Evolutionary conservation across 129 eudicot species (phyloP).

Genomic region (Helichrysum umbraculigerum): DNA sequence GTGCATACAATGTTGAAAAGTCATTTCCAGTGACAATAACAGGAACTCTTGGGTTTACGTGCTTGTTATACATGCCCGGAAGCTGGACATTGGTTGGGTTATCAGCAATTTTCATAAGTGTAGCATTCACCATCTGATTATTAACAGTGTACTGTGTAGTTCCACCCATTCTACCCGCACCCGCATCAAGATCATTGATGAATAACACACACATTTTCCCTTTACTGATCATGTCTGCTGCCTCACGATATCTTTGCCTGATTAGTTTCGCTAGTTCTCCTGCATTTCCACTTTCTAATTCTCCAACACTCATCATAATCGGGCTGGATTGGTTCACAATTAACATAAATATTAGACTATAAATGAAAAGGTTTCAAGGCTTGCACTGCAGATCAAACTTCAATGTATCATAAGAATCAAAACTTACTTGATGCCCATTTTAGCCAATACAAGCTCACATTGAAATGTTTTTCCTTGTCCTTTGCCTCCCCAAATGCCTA

Average conservation of each 20-base stretch:
- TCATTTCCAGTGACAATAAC: too few relatives aligned
- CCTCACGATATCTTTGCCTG: constrained; percentile 92
- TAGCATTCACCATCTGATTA: constrained; percentile 98
- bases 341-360: background rate
- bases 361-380: too few relatives aligned
- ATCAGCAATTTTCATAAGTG: constrained; percentile 98
- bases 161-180: constrained; percentile 95
- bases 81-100: constrained; percentile 94
- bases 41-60: too few relatives aligned
- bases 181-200: constrained; percentile 33
- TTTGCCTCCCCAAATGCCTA: constrained; percentile 99
- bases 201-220: constrained; percentile 88
- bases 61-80: constrained; percentile 47
- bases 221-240: constrained; percentile 79
- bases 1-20: too few relatives aligned
- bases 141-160: constrained; percentile 97
- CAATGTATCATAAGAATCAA: background rate
- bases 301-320: constrained; percentile 99
- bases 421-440: constrained; percentile 95
- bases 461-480: constrained; percentile 99
- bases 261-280: constrained; percentile 93
- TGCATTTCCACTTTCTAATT: constrained; percentile 90
- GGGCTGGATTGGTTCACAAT: constrained; percentile 48
- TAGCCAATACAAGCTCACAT: constrained; percentile 90
- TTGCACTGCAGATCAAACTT: too few relatives aligned